Conservation (phyloP, 192 early-diverging fungal genomes). For the Backusella australiensis region DNA sequence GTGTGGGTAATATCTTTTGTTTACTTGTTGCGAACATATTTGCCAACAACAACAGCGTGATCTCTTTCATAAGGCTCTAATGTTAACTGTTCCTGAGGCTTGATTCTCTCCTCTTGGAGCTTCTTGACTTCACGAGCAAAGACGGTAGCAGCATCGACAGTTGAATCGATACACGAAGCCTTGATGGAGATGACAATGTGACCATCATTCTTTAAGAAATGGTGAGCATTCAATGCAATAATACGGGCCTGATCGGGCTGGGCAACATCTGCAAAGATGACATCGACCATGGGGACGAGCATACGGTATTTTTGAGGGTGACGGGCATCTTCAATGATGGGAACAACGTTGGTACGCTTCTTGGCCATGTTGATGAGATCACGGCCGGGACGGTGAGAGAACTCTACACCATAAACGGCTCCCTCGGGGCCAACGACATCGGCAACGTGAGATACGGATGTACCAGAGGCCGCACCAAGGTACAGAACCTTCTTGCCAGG, state of each 20-base stretch:
- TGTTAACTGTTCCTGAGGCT: conserved; percentile 94
- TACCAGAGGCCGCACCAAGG: conserved; percentile 94
- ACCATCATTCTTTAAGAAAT: conserved; percentile 96
- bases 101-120: conserved; percentile 83
- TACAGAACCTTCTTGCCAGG: conserved; percentile 98
- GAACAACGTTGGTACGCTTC: conserved; percentile 99
- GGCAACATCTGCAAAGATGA: conserved; percentile 99
- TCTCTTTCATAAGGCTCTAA: conserved; percentile 99
- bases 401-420: conserved; percentile 98
- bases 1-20: neutral
- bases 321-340: conserved; percentile 99
- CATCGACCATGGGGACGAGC: conserved; percentile 97
- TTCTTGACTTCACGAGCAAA: conserved; percentile 98
- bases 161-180: conserved; percentile 99
- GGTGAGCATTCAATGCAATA: conserved; percentile 93
- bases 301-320: conserved; percentile 99
- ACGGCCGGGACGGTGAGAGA: conserved; percentile 98
- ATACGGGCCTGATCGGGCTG: conserved; percentile 99
- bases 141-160: conserved; percentile 91
- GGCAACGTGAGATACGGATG: conserved; percentile 95
- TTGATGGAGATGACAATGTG: conserved; percentile 99
- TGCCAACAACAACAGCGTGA: conserved; percentile 95
- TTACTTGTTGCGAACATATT: conserved; percentile 68
- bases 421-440: conserved; percentile 96
- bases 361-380: conserved; percentile 99